phyloP scores from a whole-genome alignment of 2,329 filamentous ascomycete species.

The Penicillium paneum region DNA sequence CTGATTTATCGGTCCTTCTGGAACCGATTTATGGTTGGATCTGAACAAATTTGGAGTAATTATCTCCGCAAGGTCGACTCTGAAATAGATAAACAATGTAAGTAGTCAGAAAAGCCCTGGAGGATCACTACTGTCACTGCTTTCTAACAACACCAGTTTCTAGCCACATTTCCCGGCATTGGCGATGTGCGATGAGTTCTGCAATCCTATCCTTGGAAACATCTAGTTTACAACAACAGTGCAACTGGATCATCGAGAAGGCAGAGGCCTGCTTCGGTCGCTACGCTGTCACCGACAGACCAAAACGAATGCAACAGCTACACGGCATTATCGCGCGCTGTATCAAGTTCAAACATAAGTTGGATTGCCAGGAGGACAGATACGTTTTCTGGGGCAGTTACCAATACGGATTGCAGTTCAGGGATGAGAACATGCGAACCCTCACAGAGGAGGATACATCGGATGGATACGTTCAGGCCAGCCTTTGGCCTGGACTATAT shows the following conservation, averaged over 20 bases:
- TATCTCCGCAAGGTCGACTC: background rate
- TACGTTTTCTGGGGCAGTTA: conserved; percentile 16
- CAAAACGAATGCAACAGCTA: conserved; percentile 1
- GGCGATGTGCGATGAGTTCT: conserved; percentile 22
- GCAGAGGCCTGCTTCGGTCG: background rate
- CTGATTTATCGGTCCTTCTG: conserved; percentile 1
- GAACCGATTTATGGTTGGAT: conserved; percentile 5
- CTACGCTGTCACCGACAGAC: background rate
- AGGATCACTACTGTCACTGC: background rate
- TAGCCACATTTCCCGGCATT: conserved; percentile 11
- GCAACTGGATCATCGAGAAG: background rate
- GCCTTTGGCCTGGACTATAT: conserved; percentile 16
- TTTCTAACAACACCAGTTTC: conserved; percentile 7
- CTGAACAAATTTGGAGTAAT: background rate
- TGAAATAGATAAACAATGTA: conserved; percentile 10
- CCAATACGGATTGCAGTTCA: background rate
- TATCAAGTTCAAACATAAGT: conserved; percentile 16
- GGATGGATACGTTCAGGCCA: background rate
- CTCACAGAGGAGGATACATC: background rate
- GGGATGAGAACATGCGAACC: conserved; percentile 6
- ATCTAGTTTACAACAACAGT: background rate
- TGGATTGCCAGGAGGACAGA: conserved; percentile 18
- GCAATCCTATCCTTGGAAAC: background rate
- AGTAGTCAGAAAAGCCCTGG: background rate
- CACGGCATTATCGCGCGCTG: conserved; percentile 9